Evolutionary conservation across 108 stramenopile species (phyloP).

Genomic region (Stephanodiscus triporus): DNA sequence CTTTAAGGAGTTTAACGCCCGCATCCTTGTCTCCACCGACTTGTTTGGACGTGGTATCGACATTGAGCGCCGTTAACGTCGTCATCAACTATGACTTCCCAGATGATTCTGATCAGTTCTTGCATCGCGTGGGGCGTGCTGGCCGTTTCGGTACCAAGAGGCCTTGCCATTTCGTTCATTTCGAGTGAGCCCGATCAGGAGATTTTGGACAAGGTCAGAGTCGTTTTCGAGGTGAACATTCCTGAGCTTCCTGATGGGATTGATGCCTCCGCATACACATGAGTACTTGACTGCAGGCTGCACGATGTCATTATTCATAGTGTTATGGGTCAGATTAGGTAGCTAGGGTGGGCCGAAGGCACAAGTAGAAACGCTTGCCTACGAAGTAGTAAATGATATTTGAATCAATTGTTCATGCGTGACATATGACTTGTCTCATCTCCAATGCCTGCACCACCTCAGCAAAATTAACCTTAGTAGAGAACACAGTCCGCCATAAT

Average conservation of each 20-base stretch:
- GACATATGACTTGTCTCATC: no score
- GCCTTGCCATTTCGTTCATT: slow-evolving; percentile 98
- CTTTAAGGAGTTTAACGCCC: slow-evolving; percentile 98
- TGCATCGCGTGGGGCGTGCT: slow-evolving; percentile 98
- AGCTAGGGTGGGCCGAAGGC: not conserved
- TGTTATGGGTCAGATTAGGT: not conserved
- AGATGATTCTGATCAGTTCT: slow-evolving; percentile 96
- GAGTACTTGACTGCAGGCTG: slow-evolving; percentile 80
- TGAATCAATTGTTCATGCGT: no score
- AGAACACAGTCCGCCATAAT: no score
- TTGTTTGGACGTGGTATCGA: slow-evolving; percentile 99
- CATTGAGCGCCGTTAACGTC: slow-evolving; percentile 99
- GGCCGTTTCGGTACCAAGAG: slow-evolving; percentile 99
- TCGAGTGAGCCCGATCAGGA: slow-evolving; percentile 93
- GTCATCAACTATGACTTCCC: slow-evolving; percentile 99
- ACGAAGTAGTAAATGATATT: no score
- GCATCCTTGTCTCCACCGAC: slow-evolving; percentile 99
- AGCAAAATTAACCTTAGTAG: no score
- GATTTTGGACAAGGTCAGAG: slow-evolving; percentile 94
- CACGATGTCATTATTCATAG: not conserved
- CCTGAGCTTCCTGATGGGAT: slow-evolving; percentile 98
- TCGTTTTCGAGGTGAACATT: slow-evolving; percentile 98
- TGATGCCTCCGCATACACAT: slow-evolving; percentile 96
- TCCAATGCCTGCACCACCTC: no score
- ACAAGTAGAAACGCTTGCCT: no score